A percentile compares a stretch with the other conserved stretches of the same genome.
Evolutionary conservation across 2,329 filamentous ascomycete species (phyloP).

Genomic region (Phaeosphaeria sp.): DNA sequence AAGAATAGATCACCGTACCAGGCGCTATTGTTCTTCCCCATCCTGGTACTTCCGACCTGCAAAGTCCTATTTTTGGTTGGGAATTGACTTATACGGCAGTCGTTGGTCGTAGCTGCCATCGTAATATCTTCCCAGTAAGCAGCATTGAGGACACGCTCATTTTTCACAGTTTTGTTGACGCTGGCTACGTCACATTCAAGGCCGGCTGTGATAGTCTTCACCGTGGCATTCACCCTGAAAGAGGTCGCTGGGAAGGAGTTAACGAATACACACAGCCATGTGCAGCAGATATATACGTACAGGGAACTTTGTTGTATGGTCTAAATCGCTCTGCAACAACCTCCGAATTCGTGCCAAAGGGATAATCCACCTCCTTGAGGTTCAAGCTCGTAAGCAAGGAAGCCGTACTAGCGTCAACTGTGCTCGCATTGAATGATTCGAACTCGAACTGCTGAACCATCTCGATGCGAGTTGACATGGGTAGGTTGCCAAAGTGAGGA

Average conservation of each 20-base stretch:
- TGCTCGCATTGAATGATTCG: background rate
- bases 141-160: no score
- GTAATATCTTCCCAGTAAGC: background rate
- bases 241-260: background rate
- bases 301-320: background rate
- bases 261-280: background rate
- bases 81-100: background rate
- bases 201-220: background rate
- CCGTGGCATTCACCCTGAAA: background rate
- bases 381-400: background rate
- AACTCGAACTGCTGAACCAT: background rate
- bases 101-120: background rate
- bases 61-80: background rate
- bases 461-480: background rate
- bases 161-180: no score
- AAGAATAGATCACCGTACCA: background rate
- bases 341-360: background rate
- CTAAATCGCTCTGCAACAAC: background rate
- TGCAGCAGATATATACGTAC: background rate
- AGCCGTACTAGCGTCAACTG: background rate
- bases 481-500: background rate
- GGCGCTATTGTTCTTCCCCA: background rate
- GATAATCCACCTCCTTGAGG: background rate
- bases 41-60: no score
- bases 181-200: background rate